Evolutionary conservation across 1,284 basidiomycete genomes (phyloP).

Genomic region (Cryptococcus deneoformans): DNA sequence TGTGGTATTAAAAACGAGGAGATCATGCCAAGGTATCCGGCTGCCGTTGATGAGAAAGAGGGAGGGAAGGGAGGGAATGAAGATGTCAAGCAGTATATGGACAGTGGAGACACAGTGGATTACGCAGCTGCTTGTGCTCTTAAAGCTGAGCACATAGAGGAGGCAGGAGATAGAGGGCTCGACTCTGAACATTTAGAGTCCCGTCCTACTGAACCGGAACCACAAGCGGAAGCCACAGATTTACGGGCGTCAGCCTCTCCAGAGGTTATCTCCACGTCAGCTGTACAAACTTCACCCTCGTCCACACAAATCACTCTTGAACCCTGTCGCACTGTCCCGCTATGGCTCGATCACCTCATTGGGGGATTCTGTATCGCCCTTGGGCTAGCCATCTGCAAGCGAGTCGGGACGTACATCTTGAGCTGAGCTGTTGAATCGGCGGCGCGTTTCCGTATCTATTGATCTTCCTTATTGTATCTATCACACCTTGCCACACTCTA

Average conservation of each 20-base stretch:
- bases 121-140: background rate
- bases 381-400: background rate
- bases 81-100: too few species aligned
- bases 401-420: slow-evolving; percentile 1
- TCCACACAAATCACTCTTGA: background rate
- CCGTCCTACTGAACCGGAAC: background rate
- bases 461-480: too few species aligned
- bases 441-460: too few species aligned
- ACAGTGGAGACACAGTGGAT: background rate
- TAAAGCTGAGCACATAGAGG: background rate
- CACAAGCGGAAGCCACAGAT: background rate
- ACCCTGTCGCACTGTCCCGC: background rate
- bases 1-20: slow-evolving; percentile 68
- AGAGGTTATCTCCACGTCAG: background rate
- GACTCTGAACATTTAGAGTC: background rate
- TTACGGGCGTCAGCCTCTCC: background rate
- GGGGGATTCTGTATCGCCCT: background rate
- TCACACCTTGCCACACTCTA: too few species aligned
- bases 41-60: background rate
- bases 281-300: background rate
- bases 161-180: background rate
- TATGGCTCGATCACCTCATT: slow-evolving; percentile 3
- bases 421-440: background rate
- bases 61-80: background rate
- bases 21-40: slow-evolving; percentile 53